Percentiles rank a stretch among this genome's conserved stretches.
Evolutionary conservation across 768 basidiomycete genomes (phyloP).

Genomic region (Mycena filopes): DNA sequence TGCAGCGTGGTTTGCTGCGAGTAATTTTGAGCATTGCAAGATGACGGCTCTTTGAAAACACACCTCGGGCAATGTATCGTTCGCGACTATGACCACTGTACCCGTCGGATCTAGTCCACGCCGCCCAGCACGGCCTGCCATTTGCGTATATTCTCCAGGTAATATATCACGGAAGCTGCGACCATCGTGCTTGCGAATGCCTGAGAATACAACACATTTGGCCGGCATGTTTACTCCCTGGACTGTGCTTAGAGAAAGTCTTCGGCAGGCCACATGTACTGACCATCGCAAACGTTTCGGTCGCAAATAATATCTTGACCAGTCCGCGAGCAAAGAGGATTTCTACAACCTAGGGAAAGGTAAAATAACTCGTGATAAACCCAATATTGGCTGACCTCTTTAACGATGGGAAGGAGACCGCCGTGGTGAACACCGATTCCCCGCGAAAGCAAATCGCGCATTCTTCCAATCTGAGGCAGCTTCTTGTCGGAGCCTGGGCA

Average conservation of each 20-base stretch:
- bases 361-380: neutral
- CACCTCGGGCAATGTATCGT: constrained; percentile 90
- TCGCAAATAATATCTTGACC: constrained; percentile 97
- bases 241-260: constrained; percentile 2
- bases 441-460: constrained; percentile 88
- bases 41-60: constrained; percentile 2
- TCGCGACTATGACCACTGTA: constrained; percentile 90
- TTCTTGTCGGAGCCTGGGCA: constrained; percentile 86
- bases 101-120: constrained; percentile 96
- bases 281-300: constrained; percentile 99
- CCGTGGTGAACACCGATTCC: constrained; percentile 99
- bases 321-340: constrained; percentile 95
- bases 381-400: constrained; percentile 72
- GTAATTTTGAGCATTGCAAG: neutral
- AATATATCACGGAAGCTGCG: constrained; percentile 89
- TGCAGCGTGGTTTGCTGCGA: constrained; percentile 77
- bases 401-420: constrained; percentile 94
- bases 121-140: constrained; percentile 98
- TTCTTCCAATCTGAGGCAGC: constrained; percentile 91
- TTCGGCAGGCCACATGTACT: constrained; percentile 28
- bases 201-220: constrained; percentile 95
- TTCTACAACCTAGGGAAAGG: constrained; percentile 82
- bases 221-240: constrained; percentile 99
- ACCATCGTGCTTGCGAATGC: constrained; percentile 95
- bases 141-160: constrained; percentile 96